Base-by-base conservation (phyloP, 768 basidiomycete species). In the Trametes punicea region DNA sequence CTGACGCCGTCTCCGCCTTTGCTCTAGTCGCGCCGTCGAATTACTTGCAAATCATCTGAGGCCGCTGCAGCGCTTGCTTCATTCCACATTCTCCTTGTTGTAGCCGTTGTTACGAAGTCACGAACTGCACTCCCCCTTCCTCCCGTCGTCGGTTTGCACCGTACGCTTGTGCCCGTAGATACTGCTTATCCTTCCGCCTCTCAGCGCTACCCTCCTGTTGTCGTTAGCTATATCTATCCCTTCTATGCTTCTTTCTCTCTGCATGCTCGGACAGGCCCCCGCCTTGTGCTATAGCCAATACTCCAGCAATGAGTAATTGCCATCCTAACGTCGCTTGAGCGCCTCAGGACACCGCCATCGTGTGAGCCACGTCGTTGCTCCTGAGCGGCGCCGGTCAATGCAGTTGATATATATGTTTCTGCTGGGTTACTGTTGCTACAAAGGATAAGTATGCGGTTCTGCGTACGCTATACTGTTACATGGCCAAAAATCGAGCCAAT, bases 11-110 rank as follows among this genome's bases (percentile, higher is more conserved):
- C 30, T 29, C 44, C 18, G 7, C 40, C 20, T 6, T 25, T 16
- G 11, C 46, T 13, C n/a, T 69, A 91, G 88, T 91, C 68, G 88
- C 88, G 51, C 89, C 89, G 55, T 90, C 90, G 61, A 91, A 91
- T 72, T 92, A 91, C 71, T 80, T 92, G 41, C 88, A 89, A 71
- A 79, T 90, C 66, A 83, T 90, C 65, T 64, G 57, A 65, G 48
- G 21, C 51, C 34, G 42, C 25, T 46, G 46, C 57, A 41, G 42
- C 36, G 42, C 39, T 31, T 30, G 44, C 49, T 42, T 34, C 31
- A 51, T 6, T 29, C 15, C 46, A 2, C 30, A 48, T 51, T 39
- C 23, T 61, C 36, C 60, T 51, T 48, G 31, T 26, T 51, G 42
- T 45, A 57, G 21, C 29, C 54, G 16, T 64, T 49, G 69, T 50